Evolutionary conservation across 208 protist genomes (phyloP), one percentile per base, ranked within the genome.

Genomic region (Zelonia costaricensis): DNA sequence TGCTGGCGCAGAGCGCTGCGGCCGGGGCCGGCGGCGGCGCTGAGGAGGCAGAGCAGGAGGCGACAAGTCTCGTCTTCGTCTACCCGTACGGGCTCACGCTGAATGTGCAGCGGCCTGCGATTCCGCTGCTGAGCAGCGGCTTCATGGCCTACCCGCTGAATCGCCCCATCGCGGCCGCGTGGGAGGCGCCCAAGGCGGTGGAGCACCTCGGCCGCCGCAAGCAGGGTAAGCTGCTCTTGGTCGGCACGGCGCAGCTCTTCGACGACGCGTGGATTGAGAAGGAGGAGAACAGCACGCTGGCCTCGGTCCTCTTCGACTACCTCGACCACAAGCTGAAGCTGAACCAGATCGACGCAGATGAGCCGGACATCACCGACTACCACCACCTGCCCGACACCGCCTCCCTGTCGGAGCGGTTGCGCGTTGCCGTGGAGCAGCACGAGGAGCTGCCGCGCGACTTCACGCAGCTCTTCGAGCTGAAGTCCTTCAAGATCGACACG

Each of bases 31-130:
- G 40, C 13, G 20, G 25, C 30, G 52, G 54, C 15, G 67, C 4
- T 15, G 54, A 82, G 1, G 80, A 82, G 52, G 55, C 46, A 3
- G 59, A 69, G 28, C 76, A 85, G 39, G 78, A 62, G 31, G 65
- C 76, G 7, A 86, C 74, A 13, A 85, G 74, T 40, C 59, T 99
- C 15, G 58, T 82, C 9, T 98, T 98, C 69, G 92, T 98, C 2
- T 99, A 98, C 73, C 96, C 97, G 18, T 92, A 98, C 66, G 97
- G 97, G 6, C 78, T 96, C 28, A 98, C 95, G 13, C 83, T 99
- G 40, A 95, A 93, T 54, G 94, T 98, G 12, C 86, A 97, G 62
- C 88, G 91, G 22, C 97, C 97, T 0, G 93, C 84, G 22, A 87
- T 98, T 39, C 88, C 97, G 18, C 77, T 98, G 20, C 84, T 99